Conservation (phyloP, 768 basidiomycete species). For the Flagelloscypha sp. region DNA sequence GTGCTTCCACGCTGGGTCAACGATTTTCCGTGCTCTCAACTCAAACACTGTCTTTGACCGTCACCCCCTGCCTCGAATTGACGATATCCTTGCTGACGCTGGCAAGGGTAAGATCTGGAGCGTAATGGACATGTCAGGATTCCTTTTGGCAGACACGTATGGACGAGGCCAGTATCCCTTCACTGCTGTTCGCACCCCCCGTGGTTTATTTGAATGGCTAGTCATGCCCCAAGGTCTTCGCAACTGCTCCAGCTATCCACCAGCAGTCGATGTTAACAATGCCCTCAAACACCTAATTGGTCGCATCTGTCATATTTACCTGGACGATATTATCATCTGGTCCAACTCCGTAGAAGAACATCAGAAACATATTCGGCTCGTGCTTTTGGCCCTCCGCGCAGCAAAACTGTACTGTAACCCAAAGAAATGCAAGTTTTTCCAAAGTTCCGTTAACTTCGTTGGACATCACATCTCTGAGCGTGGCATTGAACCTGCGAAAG, state of each 20-base stretch:
- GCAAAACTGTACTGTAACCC: constrained; percentile 22
- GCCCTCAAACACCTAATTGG: constrained; percentile 27
- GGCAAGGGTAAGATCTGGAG: constrained; percentile 27
- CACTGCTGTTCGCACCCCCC: constrained; percentile 30
- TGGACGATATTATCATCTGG: constrained; percentile 40
- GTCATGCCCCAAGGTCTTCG: constrained; percentile 32
- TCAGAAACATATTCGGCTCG: constrained; percentile 15
- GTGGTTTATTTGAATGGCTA: constrained; percentile 31
- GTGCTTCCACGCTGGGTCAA: constrained; percentile 27
- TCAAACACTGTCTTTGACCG: constrained; percentile 20
- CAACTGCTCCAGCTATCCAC: too few species aligned
- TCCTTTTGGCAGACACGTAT: constrained; percentile 30
- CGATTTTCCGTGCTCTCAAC: constrained; percentile 25
- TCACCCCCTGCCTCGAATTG: constrained; percentile 20
- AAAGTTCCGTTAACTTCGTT: constrained; percentile 12
- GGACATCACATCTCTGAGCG: constrained; percentile 19
- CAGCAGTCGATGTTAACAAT: constrained; percentile 24
- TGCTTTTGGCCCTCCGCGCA: constrained; percentile 19
- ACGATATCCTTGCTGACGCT: constrained; percentile 27
- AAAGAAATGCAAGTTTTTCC: constrained; percentile 18
- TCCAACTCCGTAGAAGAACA: constrained; percentile 29
- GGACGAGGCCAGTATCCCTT: constrained; percentile 20
- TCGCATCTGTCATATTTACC: constrained; percentile 33
- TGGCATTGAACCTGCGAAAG: constrained; percentile 18
- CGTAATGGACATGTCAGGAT: constrained; percentile 32